Evolutionary conservation across 345 rosid species (phyloP).

Genomic region (Streptanthus diversifolius): DNA sequence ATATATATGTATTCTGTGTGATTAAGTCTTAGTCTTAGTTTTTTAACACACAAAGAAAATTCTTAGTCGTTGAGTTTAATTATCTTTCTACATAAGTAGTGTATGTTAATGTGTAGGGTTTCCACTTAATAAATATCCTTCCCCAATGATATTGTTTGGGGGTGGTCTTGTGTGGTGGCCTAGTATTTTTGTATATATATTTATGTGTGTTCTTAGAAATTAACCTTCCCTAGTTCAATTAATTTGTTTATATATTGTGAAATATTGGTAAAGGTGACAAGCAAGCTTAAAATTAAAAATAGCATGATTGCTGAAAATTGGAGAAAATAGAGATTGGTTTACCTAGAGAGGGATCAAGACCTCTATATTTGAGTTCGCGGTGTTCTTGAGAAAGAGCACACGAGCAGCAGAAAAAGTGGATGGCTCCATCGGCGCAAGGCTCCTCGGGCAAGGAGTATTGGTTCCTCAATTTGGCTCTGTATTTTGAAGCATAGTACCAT

Average conservation of each 20-base stretch:
- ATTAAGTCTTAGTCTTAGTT: neutral
- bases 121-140: neutral
- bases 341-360: conserved; percentile 36
- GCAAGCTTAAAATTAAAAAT: neutral
- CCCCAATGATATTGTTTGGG: neutral
- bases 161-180: neutral
- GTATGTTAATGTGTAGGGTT: neutral
- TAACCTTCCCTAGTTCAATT: neutral
- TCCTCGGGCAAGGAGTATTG: conserved; percentile 33
- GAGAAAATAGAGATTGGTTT: neutral
- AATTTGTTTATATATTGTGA: neutral
- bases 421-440: conserved; percentile 28
- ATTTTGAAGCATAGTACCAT: conserved; percentile 31
- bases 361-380: conserved; percentile 30
- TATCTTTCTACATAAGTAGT: neutral
- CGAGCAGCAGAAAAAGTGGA: conserved; percentile 29
- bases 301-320: neutral
- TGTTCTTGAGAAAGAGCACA: conserved; percentile 38
- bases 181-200: neutral
- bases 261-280: neutral
- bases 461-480: conserved; percentile 27
- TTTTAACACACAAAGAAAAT: neutral
- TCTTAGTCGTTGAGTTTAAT: neutral
- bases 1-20: neutral
- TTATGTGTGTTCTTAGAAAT: neutral